These are phyloP conservation scores for Plantago elongata DNA, from an alignment of 257 asterid species.

Conservation along the genomic window DNA sequence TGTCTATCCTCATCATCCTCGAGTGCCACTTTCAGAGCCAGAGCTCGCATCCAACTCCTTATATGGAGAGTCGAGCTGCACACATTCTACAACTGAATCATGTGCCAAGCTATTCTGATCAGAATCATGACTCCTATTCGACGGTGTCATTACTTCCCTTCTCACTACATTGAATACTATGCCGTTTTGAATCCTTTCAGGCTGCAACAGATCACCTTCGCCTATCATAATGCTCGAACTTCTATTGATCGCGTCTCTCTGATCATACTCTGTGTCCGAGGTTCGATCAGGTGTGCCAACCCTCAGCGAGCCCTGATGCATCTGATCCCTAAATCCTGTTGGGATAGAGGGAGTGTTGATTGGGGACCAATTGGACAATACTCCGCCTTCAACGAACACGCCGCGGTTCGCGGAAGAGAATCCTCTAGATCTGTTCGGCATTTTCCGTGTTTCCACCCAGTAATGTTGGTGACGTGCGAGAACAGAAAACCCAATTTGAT, in stretches of 20 bases:
- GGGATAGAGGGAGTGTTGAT: too few relatives aligned
- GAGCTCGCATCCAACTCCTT: constrained; percentile 57
- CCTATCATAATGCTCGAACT: constrained; percentile 52
- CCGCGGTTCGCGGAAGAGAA: too few relatives aligned
- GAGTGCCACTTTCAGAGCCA: too few relatives aligned
- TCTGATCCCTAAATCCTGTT: constrained; percentile 28
- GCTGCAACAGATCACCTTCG: constrained; percentile 83
- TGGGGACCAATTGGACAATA: too few relatives aligned
- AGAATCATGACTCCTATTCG: constrained; percentile 55
- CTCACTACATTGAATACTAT: constrained; percentile 80
- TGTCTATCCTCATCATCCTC: too few relatives aligned
- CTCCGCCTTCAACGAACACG: too few relatives aligned
- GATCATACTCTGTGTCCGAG: constrained; percentile 49
- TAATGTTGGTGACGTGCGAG: too few relatives aligned
- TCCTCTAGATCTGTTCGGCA: too few relatives aligned
- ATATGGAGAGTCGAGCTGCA: constrained; percentile 61
- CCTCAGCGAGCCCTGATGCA: constrained; percentile 30
- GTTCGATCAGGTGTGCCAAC: constrained; percentile 43
- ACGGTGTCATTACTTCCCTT: constrained; percentile 63
- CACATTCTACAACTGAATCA: constrained; percentile 51
- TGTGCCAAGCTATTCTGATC: constrained; percentile 31
- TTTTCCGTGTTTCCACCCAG: too few relatives aligned
- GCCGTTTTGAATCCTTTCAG: constrained; percentile 71
- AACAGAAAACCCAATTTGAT: too few relatives aligned
- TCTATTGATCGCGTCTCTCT: constrained; percentile 30